Evolutionary conservation across 2,329 filamentous ascomycete species (phyloP).

Genomic region (Diplodia scrobiculata): DNA sequence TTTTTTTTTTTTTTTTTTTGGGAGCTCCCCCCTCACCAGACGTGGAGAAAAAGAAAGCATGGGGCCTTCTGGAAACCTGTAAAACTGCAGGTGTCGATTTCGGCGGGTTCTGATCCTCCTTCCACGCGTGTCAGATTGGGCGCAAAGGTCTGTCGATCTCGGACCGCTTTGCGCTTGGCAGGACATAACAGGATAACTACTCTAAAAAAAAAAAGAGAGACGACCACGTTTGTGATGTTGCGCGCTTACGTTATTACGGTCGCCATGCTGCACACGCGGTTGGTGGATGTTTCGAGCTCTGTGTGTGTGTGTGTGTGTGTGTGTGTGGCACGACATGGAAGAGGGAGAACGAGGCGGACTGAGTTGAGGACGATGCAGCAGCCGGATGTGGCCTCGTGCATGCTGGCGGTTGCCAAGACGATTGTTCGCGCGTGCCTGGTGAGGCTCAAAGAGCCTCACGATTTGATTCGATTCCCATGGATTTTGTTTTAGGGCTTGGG

Average conservation of each 20-base stretch:
- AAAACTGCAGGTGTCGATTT: too few species aligned
- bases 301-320: neutral
- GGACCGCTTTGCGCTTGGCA: neutral
- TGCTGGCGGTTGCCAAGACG: neutral
- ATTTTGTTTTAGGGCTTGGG: too few species aligned
- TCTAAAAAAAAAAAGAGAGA: neutral
- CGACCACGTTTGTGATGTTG: neutral
- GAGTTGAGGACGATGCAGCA: neutral
- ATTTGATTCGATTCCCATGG: too few species aligned
- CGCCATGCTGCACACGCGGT: neutral
- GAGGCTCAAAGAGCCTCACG: too few species aligned
- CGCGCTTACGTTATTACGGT: neutral
- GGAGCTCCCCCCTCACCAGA: neutral
- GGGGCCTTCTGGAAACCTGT: neutral
- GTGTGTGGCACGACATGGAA: neutral
- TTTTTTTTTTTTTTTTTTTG: neutral
- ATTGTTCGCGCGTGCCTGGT: neutral
- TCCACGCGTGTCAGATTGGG: neutral
- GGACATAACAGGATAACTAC: neutral
- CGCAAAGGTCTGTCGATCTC: neutral
- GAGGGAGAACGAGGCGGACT: neutral
- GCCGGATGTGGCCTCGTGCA: neutral
- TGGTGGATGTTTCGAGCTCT: neutral
- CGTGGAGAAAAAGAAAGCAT: neutral
- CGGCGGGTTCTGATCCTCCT: neutral